phyloP scores from a whole-genome alignment of 2,329 filamentous ascomycete genomes.

The Claviceps cyperi region DNA sequence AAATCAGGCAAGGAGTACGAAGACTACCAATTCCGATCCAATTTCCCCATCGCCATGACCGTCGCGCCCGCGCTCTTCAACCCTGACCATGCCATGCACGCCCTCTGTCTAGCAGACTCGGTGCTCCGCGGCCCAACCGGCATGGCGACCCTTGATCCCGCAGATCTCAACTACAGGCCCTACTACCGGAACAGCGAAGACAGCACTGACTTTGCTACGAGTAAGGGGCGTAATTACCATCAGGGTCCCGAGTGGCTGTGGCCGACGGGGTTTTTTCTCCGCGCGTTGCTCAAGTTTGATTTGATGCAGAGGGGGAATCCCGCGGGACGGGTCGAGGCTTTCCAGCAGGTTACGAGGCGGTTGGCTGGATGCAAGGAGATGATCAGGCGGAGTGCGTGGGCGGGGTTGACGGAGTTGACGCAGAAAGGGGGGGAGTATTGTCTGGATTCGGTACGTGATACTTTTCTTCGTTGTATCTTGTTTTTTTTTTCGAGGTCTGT shows the following conservation, averaged over 20 bases:
- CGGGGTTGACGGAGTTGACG: conserved; percentile 81
- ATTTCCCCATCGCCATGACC: conserved; percentile 91
- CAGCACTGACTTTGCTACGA: conserved; percentile 75
- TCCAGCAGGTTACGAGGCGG: conserved; percentile 83
- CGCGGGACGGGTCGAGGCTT: conserved; percentile 67
- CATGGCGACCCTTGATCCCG: conserved; percentile 90
- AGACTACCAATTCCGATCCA: conserved; percentile 89
- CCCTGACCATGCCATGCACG: conserved; percentile 59
- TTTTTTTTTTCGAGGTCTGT: background rate
- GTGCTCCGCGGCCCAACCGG: conserved; percentile 74
- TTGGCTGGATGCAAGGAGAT: conserved; percentile 74
- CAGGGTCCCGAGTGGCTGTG: conserved; percentile 97
- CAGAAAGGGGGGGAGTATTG: conserved; percentile 79
- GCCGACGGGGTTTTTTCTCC: conserved; percentile 91
- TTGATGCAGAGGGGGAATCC: conserved; percentile 46
- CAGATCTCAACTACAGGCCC: conserved; percentile 82
- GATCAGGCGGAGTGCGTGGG: conserved; percentile 71
- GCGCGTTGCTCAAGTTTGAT: conserved; percentile 84
- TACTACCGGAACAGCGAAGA: conserved; percentile 95
- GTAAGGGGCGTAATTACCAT: conserved; percentile 94
- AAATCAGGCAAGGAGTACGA: conserved; percentile 88
- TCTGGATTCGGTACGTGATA: conserved; percentile 56
- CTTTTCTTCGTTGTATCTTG: background rate
- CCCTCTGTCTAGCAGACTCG: conserved; percentile 67
- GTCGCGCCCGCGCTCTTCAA: conserved; percentile 84